Evolutionary conservation across 148 eudicot genomes (phyloP), one percentile per base, ranked within the genome.

Genomic region (Drosera capensis): DNA sequence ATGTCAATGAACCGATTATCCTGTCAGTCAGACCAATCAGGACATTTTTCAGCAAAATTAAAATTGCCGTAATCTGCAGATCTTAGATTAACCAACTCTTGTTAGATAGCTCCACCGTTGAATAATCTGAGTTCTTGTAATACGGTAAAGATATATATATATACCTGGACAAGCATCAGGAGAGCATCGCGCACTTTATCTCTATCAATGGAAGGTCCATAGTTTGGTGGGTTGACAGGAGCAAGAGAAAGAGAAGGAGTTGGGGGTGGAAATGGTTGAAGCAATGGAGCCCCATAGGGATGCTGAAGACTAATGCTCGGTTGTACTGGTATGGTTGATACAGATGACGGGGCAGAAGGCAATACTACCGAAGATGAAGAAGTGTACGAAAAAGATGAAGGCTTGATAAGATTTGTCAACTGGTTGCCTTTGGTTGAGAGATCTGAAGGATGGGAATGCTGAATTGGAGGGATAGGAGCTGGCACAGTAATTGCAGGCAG

Each of bases 221-320:
- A 54, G 51, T 61, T 74, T 46, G 76, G 58, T 44, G 57, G 58
- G 39, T 69, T 13, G 28, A 52, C 47, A 3, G 92, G 96, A 48
- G 87, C 70, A 15, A 87, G 80, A 48, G 96, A 76, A 26, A 58
- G 68, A 24, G 94, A 80, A 11, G 96, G 94, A 7, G 76, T 66
- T 8, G 96, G 90, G 45, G 96, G 96, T 15, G 94, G 94, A 69
- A 87, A 87, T 19, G 96, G 90, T 52, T 82, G 96, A 44, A 79
- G 94, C 53, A 82, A 35, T 11, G 94, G 94, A 46, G 82, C 59
- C 54, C 90, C 86, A 31, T 72, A 77, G 2, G 80, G 78, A 34
- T 70, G 73, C 34, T 79, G 90, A 13, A 72, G 65, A 66, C 49
- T 68, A 45, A 60, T 50, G 44, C 77, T 67, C 46, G 81, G 72